These are phyloP conservation scores for Geranium brycei DNA, from an alignment of 345 rosid genomes.

Conservation along the genomic window DNA sequence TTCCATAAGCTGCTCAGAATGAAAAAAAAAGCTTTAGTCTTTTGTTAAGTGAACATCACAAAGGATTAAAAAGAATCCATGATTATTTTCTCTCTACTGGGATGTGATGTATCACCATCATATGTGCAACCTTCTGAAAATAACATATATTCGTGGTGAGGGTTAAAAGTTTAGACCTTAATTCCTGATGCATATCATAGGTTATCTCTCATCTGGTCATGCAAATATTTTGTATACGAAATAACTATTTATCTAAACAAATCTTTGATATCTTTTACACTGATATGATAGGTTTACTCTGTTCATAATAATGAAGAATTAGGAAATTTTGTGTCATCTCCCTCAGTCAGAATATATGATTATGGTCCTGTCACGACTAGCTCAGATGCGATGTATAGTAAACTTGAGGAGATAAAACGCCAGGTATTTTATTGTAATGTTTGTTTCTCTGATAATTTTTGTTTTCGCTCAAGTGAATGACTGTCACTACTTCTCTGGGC, in stretches of 20 bases:
- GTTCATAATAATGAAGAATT: conserved; percentile 56
- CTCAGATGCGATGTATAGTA: conserved; percentile 17
- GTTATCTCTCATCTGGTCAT: not conserved
- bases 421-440: conserved; percentile 30
- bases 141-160: too few relatives aligned
- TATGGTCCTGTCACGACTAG: conserved; percentile 39
- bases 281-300: conserved; percentile 50
- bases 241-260: not conserved
- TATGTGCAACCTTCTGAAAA: too few relatives aligned
- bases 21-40: too few relatives aligned
- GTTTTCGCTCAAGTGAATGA: conserved; percentile 7
- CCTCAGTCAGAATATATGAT: conserved; percentile 44
- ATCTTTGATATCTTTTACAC: not conserved
- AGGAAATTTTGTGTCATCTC: conserved; percentile 57
- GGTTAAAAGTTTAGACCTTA: not conserved
- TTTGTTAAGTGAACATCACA: too few relatives aligned
- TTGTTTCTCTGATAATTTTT: conserved; percentile 7
- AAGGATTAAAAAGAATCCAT: too few relatives aligned
- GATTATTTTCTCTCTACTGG: too few relatives aligned
- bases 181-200: not conserved
- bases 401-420: conserved; percentile 44
- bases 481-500: not conserved
- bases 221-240: not conserved
- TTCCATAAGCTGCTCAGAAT: too few relatives aligned
- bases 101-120: too few relatives aligned